Percentiles rank a stretch among this genome's conserved stretches.
Evolutionary conservation across 129 eudicot genomes (phyloP).

Genomic region (Smallanthus sonchifolius): DNA sequence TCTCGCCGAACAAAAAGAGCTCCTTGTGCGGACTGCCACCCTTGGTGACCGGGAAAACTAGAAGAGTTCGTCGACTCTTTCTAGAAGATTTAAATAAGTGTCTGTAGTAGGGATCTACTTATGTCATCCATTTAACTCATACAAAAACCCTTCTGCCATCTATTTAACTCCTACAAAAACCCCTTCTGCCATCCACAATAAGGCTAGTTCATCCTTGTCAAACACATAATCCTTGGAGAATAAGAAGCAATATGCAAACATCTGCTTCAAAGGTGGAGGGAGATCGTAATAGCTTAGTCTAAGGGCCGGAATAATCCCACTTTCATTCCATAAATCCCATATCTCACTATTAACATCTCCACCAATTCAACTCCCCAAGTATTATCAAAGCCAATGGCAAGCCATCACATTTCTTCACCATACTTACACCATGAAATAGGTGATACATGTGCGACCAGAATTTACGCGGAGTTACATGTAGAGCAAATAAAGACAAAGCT

Average conservation of each 20-base stretch:
- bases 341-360: constrained; percentile 5
- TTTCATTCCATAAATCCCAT: background rate
- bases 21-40: too few species aligned
- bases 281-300: background rate
- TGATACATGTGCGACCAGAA: background rate
- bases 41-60: too few species aligned
- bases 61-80: too few species aligned
- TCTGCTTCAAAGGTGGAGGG: background rate
- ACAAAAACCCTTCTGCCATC: constrained; percentile 4
- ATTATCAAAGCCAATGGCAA: background rate
- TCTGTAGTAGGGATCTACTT: too few species aligned
- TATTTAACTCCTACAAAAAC: background rate
- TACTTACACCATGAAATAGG: background rate
- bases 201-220: too few species aligned
- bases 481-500: too few species aligned
- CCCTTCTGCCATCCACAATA: too few species aligned
- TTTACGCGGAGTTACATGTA: background rate
- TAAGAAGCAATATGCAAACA: background rate
- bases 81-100: too few species aligned
- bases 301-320: background rate
- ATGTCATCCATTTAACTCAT: background rate
- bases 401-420: background rate
- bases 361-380: background rate
- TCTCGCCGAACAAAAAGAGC: too few species aligned
- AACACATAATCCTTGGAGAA: too few species aligned